A percentile compares a stretch with the other conserved stretches of the same genome.
phyloP scores from a whole-genome alignment of 768 basidiomycete genomes.

The Boletus subparvulus region DNA sequence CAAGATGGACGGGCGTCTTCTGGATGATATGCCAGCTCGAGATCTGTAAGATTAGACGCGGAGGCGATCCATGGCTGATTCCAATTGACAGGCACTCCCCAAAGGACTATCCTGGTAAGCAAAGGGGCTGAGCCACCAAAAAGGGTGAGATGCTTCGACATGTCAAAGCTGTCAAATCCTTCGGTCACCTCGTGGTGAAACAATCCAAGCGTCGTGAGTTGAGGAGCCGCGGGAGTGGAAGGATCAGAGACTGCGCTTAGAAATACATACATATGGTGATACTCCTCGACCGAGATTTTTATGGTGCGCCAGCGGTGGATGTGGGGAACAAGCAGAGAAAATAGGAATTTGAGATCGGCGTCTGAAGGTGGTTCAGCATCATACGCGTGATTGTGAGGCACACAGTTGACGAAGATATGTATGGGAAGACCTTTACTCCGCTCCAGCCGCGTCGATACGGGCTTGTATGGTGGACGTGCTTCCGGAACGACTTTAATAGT shows the following conservation, averaged over 20 bases:
- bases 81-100: slow-evolving; percentile 77
- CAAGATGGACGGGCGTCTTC: slow-evolving; percentile 64
- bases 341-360: slow-evolving; percentile 26
- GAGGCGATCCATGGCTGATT: slow-evolving; percentile 36
- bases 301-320: slow-evolving; percentile 53
- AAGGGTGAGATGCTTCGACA: slow-evolving; percentile 42
- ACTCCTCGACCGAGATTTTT: slow-evolving; percentile 45
- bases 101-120: slow-evolving; percentile 49
- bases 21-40: slow-evolving; percentile 64
- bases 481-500: slow-evolving; percentile 29
- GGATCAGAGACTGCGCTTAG: slow-evolving; percentile 42
- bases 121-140: slow-evolving; percentile 56
- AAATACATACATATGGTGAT: slow-evolving; percentile 46
- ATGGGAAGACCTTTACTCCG: slow-evolving; percentile 57
- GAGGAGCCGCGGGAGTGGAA: slow-evolving; percentile 45
- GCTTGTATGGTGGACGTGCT: slow-evolving; percentile 44
- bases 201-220: slow-evolving; percentile 54
- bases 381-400: slow-evolving; percentile 23
- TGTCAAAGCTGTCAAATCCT: slow-evolving; percentile 31
- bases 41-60: slow-evolving; percentile 38
- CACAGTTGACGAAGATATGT: slow-evolving; percentile 50
- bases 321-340: slow-evolving; percentile 48
- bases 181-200: slow-evolving; percentile 48
- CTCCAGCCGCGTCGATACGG: slow-evolving; percentile 45
- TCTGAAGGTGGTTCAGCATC: slow-evolving; percentile 16